Evolutionary conservation across 129 eudicot species (phyloP).

Genomic region (Silybum marianum): DNA sequence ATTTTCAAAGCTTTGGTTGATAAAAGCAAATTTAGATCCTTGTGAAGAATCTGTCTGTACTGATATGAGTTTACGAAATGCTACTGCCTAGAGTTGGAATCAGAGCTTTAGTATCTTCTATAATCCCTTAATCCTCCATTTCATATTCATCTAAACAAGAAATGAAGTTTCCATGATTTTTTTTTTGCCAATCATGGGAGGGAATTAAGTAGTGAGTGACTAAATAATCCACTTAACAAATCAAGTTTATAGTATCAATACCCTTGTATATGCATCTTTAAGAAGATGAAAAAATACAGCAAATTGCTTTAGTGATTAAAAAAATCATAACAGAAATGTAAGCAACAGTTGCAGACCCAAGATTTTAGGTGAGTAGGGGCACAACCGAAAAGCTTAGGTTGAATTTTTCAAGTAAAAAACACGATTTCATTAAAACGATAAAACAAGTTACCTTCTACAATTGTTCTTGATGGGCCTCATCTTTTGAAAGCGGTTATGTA

Average conservation of each 20-base stretch:
- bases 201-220: not conserved
- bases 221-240: not conserved
- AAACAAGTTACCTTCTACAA: too few species aligned
- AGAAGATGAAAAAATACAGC: not conserved
- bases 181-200: not conserved
- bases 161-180: not conserved
- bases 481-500: too few species aligned
- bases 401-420: too few species aligned
- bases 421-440: too few species aligned
- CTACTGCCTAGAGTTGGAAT: not conserved
- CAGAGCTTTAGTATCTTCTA: slow-evolving; percentile 1
- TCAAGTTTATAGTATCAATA: not conserved
- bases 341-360: too few species aligned
- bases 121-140: not conserved
- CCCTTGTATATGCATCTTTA: not conserved
- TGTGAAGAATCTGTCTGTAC: not conserved
- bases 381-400: too few species aligned
- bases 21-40: not conserved
- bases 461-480: too few species aligned
- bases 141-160: not conserved
- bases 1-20: not conserved
- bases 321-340: too few species aligned
- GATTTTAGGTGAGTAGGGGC: too few species aligned
- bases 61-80: not conserved
- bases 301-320: too few species aligned